phyloP scores from a whole-genome alignment of 345 rosid genomes.

The Barbarea vulgaris region DNA sequence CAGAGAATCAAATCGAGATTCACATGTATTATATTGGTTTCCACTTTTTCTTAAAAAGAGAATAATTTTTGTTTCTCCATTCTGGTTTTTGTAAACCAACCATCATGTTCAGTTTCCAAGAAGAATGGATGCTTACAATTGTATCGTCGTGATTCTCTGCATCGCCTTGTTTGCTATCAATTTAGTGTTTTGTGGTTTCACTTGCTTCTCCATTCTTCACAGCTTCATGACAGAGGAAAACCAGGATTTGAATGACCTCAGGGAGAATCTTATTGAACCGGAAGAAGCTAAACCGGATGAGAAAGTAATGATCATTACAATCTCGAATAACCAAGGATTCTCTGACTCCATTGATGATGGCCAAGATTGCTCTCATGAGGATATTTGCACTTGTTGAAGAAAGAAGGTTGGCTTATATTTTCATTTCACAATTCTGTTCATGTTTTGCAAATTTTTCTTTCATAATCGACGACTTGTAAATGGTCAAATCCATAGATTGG shows the following conservation, averaged over 20 bases:
- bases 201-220: constrained; percentile 34
- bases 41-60: constrained; percentile 3
- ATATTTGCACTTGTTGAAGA: constrained; percentile 40
- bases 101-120: constrained; percentile 33
- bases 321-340: constrained; percentile 21
- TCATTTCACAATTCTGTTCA: background rate
- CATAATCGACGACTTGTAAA: background rate
- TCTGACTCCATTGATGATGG: constrained; percentile 27
- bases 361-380: constrained; percentile 34
- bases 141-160: constrained; percentile 33
- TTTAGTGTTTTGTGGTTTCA: constrained; percentile 35
- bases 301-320: constrained; percentile 28
- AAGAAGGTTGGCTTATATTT: constrained; percentile 10
- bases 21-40: background rate
- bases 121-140: constrained; percentile 38
- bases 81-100: constrained; percentile 22
- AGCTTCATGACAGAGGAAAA: constrained; percentile 22
- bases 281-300: constrained; percentile 35
- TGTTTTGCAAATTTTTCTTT: background rate
- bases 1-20: constrained; percentile 10
- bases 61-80: constrained; percentile 22
- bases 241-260: constrained; percentile 24
- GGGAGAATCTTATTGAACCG: constrained; percentile 25
- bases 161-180: constrained; percentile 34
- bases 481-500: constrained; percentile 5